phyloP scores from a whole-genome alignment of 2,329 filamentous ascomycete species.

The Fusarium zealandicum region DNA sequence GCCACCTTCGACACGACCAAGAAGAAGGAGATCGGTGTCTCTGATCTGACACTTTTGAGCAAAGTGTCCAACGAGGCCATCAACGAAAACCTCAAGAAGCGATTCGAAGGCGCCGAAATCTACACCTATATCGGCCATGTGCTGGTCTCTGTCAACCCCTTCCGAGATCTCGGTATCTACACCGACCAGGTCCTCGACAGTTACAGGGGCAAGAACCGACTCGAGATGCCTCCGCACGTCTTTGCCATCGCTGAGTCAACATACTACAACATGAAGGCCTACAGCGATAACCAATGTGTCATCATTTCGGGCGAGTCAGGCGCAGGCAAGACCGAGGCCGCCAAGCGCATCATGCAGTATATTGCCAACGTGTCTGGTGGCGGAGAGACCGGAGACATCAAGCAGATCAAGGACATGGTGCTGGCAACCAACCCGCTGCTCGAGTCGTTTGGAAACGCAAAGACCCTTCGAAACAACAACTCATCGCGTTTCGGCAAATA shows the following conservation, averaged over 20 bases:
- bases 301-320: conserved; percentile 99
- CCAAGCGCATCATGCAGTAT: conserved; percentile 99
- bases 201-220: conserved; percentile 95
- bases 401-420: conserved; percentile 99
- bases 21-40: conserved; percentile 99
- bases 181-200: conserved; percentile 92
- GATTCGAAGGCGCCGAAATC: conserved; percentile 96
- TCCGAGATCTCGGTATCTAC: conserved; percentile 97
- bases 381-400: conserved; percentile 82
- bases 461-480: conserved; percentile 98
- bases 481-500: conserved; percentile 99
- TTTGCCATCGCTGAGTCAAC: conserved; percentile 95
- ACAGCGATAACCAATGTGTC: conserved; percentile 98
- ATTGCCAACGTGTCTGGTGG: conserved; percentile 96
- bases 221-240: conserved; percentile 94
- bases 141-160: conserved; percentile 97
- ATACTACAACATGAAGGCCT: conserved; percentile 99
- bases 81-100: conserved; percentile 98
- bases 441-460: conserved; percentile 98
- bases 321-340: conserved; percentile 97
- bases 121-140: conserved; percentile 99
- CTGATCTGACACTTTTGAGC: conserved; percentile 94
- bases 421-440: conserved; percentile 96
- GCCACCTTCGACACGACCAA: conserved; percentile 94
- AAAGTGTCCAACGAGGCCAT: conserved; percentile 99